phyloP scores from a whole-genome alignment of 2,329 filamentous ascomycete genomes.

The Cladobotryum mycophilum region DNA sequence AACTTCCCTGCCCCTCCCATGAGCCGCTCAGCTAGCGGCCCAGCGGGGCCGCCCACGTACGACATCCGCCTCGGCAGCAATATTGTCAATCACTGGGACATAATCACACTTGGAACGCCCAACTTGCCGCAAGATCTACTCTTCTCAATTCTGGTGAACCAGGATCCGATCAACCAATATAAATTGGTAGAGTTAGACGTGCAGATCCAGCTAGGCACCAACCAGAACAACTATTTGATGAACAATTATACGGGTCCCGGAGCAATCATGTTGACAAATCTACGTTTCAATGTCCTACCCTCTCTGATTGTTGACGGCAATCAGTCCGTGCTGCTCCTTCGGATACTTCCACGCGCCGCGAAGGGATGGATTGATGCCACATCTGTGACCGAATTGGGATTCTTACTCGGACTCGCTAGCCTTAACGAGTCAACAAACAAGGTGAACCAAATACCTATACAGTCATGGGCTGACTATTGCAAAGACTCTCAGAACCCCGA shows the following conservation, averaged over 20 bases:
- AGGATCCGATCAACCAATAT: constrained; percentile 5
- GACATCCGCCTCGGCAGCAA: not conserved
- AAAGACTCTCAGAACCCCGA: not conserved
- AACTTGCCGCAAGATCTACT: constrained; percentile 10
- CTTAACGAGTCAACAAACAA: not conserved
- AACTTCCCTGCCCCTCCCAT: not conserved
- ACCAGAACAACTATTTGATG: constrained; percentile 1
- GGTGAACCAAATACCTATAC: not conserved
- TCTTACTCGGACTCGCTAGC: constrained; percentile 1
- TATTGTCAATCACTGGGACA: not conserved
- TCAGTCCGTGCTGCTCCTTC: constrained; percentile 2
- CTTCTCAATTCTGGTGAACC: constrained; percentile 9
- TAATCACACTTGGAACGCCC: not conserved
- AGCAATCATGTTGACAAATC: constrained; percentile 12
- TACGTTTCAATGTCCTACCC: constrained; percentile 14
- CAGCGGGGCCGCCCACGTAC: not conserved
- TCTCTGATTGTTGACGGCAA: not conserved
- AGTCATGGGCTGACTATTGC: constrained; percentile 6
- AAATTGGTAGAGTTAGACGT: constrained; percentile 8
- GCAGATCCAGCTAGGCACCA: constrained; percentile 3
- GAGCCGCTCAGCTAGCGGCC: not conserved
- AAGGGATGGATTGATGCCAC: constrained; percentile 6
- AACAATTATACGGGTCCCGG: constrained; percentile 11
- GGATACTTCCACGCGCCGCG: constrained; percentile 5
- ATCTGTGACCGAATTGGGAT: not conserved